Percentiles rank a stretch among this genome's conserved stretches.
Conservation (phyloP, 176 grass and related monocot species). For the Oryza meridionalis region DNA sequence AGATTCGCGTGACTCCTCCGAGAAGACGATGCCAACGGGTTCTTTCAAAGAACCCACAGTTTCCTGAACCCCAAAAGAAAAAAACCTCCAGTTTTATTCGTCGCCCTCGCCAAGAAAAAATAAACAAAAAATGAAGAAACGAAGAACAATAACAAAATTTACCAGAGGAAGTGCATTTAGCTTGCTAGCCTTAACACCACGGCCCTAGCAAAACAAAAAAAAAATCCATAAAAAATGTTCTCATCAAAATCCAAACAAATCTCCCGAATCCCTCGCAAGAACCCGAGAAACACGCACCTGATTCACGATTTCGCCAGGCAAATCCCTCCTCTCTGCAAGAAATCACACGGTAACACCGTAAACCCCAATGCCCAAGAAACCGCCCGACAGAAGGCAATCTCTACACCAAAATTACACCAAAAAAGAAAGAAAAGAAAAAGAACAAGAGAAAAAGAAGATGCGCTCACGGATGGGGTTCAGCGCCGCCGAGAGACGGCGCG, state of each 20-base stretch:
- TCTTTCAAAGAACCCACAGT: conserved; percentile 33
- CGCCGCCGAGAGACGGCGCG: conserved; percentile 10
- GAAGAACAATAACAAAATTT: not conserved
- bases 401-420: not conserved
- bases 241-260: conserved; percentile 36
- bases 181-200: conserved; percentile 21
- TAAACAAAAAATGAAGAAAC: not conserved
- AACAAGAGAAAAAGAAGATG: not conserved
- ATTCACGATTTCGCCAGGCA: conserved; percentile 25
- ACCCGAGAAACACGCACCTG: conserved; percentile 28
- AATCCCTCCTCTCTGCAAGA: conserved; percentile 27
- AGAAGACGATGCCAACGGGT: conserved; percentile 21
- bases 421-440: not conserved
- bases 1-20: not conserved
- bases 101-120: not conserved
- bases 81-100: not conserved
- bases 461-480: conserved; percentile 35
- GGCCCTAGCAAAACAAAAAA: not conserved
- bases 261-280: not conserved
- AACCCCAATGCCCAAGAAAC: conserved; percentile 12
- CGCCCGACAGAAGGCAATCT: conserved; percentile 7
- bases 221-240: not conserved
- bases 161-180: conserved; percentile 42
- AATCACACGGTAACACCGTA: not conserved
- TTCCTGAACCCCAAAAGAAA: conserved; percentile 35